Percentiles rank a stretch among this genome's conserved stretches.
phyloP scores from a whole-genome alignment of 805 yeast species.

The Candida tallmaniae region DNA sequence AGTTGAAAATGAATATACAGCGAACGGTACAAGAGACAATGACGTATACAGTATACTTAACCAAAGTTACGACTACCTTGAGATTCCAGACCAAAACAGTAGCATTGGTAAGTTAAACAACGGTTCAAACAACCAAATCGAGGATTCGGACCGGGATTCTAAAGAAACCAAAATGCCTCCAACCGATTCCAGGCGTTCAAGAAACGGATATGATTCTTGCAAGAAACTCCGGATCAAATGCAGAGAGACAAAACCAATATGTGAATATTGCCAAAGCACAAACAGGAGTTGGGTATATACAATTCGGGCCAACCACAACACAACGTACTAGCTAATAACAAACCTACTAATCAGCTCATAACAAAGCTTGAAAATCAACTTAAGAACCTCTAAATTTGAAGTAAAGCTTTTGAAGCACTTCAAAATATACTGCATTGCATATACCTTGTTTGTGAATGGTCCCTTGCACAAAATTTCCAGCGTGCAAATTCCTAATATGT shows the following conservation, averaged over 20 bases:
- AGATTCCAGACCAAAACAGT: no score
- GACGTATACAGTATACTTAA: no score
- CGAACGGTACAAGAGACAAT: no score
- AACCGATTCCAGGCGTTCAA: conserved; percentile 6
- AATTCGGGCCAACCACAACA: no score
- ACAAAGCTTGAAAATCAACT: conserved; percentile 1
- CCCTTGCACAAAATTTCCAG: conserved; percentile 4
- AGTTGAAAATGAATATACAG: no score
- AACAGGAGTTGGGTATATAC: conserved; percentile 6
- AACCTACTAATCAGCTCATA: conserved; percentile 3
- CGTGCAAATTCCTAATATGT: conserved; percentile 2
- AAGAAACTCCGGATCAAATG: conserved; percentile 54
- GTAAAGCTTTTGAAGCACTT: conserved; percentile 6
- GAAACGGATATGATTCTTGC: conserved; percentile 61
- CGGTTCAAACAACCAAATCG: no score
- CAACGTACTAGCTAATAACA: conserved; percentile 1
- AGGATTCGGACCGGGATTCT: no score
- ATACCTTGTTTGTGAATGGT: conserved; percentile 1
- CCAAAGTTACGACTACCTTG: no score
- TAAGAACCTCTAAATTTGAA: conserved; percentile 6
- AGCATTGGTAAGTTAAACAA: no score
- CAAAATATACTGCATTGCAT: conserved; percentile 2
- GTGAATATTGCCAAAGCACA: conserved; percentile 10
- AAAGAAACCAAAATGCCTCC: no score
- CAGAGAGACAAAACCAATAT: conserved; percentile 7